phyloP scores from a whole-genome alignment of 805 yeast species.

The Ogataea trehaloabstinens region DNA sequence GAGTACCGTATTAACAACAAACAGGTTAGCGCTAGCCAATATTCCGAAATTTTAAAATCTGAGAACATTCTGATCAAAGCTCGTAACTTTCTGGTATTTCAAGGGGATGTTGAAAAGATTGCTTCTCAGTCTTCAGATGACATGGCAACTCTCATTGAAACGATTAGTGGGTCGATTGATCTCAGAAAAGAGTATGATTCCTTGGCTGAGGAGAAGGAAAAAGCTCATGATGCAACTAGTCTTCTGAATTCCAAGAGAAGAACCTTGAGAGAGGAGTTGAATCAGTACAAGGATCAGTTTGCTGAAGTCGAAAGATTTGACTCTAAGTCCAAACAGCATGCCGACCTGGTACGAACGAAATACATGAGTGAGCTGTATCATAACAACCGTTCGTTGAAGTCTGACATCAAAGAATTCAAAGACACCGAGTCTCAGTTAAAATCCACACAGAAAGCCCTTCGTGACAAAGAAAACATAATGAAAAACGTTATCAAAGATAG shows the following conservation, averaged over 20 bases:
- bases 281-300: slow-evolving; percentile 74
- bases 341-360: slow-evolving; percentile 43
- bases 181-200: slow-evolving; percentile 62
- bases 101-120: slow-evolving; percentile 93
- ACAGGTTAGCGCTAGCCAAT: slow-evolving; percentile 60
- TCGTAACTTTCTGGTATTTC: slow-evolving; percentile 88
- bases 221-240: slow-evolving; percentile 61
- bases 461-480: slow-evolving; percentile 27
- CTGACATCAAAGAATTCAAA: slow-evolving; percentile 23
- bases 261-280: slow-evolving; percentile 68
- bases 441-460: slow-evolving; percentile 14
- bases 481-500: slow-evolving; percentile 37
- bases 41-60: slow-evolving; percentile 59
- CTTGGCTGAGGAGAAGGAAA: slow-evolving; percentile 61
- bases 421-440: slow-evolving; percentile 25
- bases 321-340: slow-evolving; percentile 47
- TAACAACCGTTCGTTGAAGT: slow-evolving; percentile 43
- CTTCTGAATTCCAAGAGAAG: slow-evolving; percentile 67
- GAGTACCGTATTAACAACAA: slow-evolving; percentile 65
- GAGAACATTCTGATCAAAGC: slow-evolving; percentile 88
- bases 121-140: slow-evolving; percentile 84
- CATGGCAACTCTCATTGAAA: slow-evolving; percentile 71
- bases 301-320: slow-evolving; percentile 69
- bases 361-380: slow-evolving; percentile 68
- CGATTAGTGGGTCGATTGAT: slow-evolving; percentile 78